These are phyloP conservation scores for Vanrija sp. DNA, from an alignment of 1,284 basidiomycete species.

Conservation along the genomic window DNA sequence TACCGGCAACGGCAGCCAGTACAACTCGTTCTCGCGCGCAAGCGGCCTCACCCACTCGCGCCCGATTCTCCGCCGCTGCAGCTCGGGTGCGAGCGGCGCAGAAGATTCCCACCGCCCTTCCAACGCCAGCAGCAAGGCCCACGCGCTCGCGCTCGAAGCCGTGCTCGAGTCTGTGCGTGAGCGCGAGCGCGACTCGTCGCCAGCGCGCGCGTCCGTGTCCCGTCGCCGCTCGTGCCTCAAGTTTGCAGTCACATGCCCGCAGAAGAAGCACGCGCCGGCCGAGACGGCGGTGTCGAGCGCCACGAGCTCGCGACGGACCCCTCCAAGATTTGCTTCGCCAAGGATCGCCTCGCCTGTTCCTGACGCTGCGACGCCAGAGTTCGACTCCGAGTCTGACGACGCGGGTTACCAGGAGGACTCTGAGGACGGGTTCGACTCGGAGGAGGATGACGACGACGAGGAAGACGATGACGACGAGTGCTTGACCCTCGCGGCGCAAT, in stretches of 20 bases:
- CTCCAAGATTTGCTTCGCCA: too few relatives aligned
- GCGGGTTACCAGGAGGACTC: constrained; percentile 19
- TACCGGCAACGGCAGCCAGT: neutral
- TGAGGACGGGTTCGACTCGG: constrained; percentile 22
- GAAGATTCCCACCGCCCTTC: neutral
- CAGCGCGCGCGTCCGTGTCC: neutral
- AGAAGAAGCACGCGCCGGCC: too few relatives aligned
- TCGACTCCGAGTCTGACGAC: constrained; percentile 8
- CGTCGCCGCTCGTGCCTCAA: constrained; percentile 19
- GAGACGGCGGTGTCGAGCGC: too few relatives aligned
- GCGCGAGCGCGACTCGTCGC: neutral
- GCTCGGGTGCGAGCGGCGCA: neutral
- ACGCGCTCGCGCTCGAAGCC: neutral
- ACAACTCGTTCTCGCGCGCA: too few relatives aligned
- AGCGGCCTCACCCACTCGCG: neutral
- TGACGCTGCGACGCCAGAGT: constrained; percentile 4
- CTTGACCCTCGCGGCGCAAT: too few relatives aligned
- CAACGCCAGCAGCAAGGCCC: too few relatives aligned
- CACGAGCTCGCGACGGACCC: constrained; percentile 9
- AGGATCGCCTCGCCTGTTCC: too few relatives aligned
- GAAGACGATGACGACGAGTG: too few relatives aligned
- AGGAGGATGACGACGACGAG: constrained; percentile 7
- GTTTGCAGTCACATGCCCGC: constrained; percentile 14
- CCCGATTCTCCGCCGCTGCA: constrained; percentile 15
- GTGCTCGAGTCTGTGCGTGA: neutral